Percentiles rank a stretch among this genome's conserved stretches.
These are phyloP conservation scores for Phenoliferia sp. DNA, from an alignment of 1,284 basidiomycete species.

Conservation along the genomic window DNA sequence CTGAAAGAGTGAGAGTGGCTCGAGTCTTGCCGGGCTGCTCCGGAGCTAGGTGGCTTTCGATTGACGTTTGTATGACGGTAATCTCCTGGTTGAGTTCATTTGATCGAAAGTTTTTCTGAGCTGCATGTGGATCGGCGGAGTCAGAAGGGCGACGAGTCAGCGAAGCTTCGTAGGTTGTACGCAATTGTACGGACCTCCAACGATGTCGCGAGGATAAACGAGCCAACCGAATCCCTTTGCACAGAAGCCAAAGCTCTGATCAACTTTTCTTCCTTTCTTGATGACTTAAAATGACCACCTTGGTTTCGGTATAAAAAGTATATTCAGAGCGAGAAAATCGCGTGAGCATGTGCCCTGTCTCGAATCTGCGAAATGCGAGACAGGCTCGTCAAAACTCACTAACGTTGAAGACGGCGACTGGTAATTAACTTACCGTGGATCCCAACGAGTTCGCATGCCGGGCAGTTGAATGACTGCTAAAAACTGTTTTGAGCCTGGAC, in stretches of 20 bases:
- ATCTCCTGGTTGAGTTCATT: slow-evolving; percentile 9
- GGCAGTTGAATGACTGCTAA: slow-evolving; percentile 19
- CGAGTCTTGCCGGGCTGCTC: slow-evolving; percentile 25
- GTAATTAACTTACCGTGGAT: slow-evolving; percentile 12
- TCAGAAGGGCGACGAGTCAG: background rate
- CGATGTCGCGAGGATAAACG: slow-evolving; percentile 25
- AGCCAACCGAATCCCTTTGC: slow-evolving; percentile 15
- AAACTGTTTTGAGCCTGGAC: slow-evolving; percentile 1
- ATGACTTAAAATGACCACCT: no score
- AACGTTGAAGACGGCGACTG: background rate
- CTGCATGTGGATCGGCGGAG: background rate
- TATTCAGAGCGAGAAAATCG: background rate
- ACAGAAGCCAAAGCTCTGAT: background rate
- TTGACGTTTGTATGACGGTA: slow-evolving; percentile 19
- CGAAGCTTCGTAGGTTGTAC: no score
- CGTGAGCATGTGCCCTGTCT: slow-evolving; percentile 16
- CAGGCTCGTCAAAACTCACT: background rate
- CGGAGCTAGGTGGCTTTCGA: slow-evolving; percentile 13
- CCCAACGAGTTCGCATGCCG: slow-evolving; percentile 25
- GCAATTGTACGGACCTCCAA: no score
- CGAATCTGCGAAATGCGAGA: background rate
- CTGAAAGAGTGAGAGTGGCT: slow-evolving; percentile 20
- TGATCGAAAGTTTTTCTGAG: slow-evolving; percentile 16
- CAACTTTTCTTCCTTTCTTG: no score
- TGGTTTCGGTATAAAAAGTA: slow-evolving; percentile 21